Percentiles rank a stretch among this genome's conserved stretches.
Conservation (phyloP, 2,329 filamentous ascomycete genomes). For the Dactylonectria macrodidyma region DNA sequence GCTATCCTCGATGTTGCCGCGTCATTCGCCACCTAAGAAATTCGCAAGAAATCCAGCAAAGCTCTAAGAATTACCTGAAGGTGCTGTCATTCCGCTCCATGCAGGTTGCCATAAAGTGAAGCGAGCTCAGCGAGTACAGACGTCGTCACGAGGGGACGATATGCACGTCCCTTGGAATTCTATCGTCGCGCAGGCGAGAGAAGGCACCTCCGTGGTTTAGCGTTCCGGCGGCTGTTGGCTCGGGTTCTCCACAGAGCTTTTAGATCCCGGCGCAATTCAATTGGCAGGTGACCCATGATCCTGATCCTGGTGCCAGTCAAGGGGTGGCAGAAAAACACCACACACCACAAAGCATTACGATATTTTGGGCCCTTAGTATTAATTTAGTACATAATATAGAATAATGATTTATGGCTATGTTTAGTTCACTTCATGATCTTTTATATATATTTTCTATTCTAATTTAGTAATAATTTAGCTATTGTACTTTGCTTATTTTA, state of each 20-base stretch:
- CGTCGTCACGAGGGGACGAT: neutral
- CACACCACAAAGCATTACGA: too few species aligned
- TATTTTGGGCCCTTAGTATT: too few species aligned
- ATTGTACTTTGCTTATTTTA: too few species aligned
- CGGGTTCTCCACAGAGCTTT: neutral
- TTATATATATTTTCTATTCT: too few species aligned
- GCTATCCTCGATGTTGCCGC: neutral
- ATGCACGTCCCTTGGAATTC: neutral
- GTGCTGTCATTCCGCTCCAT: neutral
- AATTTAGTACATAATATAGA: too few species aligned
- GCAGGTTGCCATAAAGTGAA: neutral
- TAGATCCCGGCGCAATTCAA: constrained; percentile 1
- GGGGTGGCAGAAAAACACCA: too few species aligned
- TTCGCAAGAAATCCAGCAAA: neutral
- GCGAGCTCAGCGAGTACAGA: neutral
- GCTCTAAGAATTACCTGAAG: neutral
- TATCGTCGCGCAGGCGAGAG: neutral
- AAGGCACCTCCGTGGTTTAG: neutral
- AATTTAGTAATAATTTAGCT: too few species aligned
- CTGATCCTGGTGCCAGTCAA: neutral
- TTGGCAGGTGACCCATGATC: neutral
- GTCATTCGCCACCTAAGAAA: neutral
- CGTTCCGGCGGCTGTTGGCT: neutral
- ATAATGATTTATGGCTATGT: too few species aligned
- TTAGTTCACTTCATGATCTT: too few species aligned